A percentile compares a stretch with the other conserved stretches of the same genome.
phyloP scores from a whole-genome alignment of 805 yeast genomes.

The Kuraishia hungarica region DNA sequence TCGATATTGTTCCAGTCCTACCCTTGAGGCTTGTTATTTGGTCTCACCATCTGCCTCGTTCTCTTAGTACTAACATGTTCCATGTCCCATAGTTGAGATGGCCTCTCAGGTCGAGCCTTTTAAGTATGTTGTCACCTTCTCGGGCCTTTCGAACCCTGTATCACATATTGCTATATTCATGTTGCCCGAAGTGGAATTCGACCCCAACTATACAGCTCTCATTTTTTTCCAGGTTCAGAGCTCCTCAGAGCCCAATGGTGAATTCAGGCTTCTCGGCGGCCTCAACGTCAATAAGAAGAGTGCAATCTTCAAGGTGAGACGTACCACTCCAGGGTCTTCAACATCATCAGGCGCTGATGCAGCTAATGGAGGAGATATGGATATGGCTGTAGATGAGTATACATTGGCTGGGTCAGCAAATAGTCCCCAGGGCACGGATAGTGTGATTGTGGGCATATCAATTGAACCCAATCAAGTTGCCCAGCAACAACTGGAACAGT shows the following conservation, averaged over 20 bases:
- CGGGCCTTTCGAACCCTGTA: slow-evolving; percentile 48
- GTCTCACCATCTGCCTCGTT: background rate
- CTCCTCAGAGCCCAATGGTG: slow-evolving; percentile 23
- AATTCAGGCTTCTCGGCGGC: slow-evolving; percentile 62
- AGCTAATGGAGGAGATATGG: slow-evolving; percentile 30
- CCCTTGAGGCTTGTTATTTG: background rate
- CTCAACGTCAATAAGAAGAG: slow-evolving; percentile 66
- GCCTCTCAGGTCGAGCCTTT: slow-evolving; percentile 62
- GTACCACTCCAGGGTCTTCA: slow-evolving; percentile 13
- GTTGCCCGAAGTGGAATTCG: slow-evolving; percentile 72
- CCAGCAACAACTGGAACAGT: slow-evolving; percentile 36
- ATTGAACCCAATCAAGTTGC: slow-evolving; percentile 75
- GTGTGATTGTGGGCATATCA: slow-evolving; percentile 70
- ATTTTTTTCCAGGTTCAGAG: slow-evolving; percentile 81
- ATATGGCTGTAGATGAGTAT: slow-evolving; percentile 35
- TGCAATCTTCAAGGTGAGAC: slow-evolving; percentile 79
- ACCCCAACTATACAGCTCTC: slow-evolving; percentile 68
- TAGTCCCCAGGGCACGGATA: slow-evolving; percentile 15
- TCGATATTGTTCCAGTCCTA: too few species aligned
- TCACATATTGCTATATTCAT: slow-evolving; percentile 80
- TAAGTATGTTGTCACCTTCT: slow-evolving; percentile 57
- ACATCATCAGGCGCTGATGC: background rate
- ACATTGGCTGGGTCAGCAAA: slow-evolving; percentile 21
- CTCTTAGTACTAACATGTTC: background rate
- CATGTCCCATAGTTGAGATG: slow-evolving; percentile 19